Conservation (phyloP, 2,329 filamentous ascomycete genomes). For the Stachybotrys elegans region DNA sequence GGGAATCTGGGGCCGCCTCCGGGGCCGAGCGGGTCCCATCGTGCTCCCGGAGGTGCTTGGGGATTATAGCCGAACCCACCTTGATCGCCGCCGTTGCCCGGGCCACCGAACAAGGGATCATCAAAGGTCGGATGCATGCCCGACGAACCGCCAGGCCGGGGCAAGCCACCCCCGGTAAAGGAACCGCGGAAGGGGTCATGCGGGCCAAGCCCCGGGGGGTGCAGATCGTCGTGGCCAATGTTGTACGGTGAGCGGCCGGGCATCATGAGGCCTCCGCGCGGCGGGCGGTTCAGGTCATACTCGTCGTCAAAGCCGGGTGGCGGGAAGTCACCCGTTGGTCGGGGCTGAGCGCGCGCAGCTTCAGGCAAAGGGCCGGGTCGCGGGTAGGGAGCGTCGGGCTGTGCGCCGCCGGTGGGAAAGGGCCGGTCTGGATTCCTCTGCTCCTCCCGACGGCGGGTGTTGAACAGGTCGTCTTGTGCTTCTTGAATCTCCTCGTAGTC, state of each 20-base stretch:
- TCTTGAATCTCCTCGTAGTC: slow-evolving; percentile 64
- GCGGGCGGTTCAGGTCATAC: slow-evolving; percentile 69
- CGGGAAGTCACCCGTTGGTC: slow-evolving; percentile 67
- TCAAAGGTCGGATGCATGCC: slow-evolving; percentile 98
- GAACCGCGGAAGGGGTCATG: slow-evolving; percentile 72
- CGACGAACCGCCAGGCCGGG: slow-evolving; percentile 55
- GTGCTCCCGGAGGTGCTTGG: slow-evolving; percentile 77
- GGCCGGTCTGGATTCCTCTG: slow-evolving; percentile 26
- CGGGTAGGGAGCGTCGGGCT: slow-evolving; percentile 63
- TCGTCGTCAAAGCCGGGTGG: slow-evolving; percentile 94
- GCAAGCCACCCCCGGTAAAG: slow-evolving; percentile 56
- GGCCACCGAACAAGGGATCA: slow-evolving; percentile 69
- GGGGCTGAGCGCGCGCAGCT: slow-evolving; percentile 51
- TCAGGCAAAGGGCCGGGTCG: slow-evolving; percentile 60
- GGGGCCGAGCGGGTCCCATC: slow-evolving; percentile 84
- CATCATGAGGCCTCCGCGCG: slow-evolving; percentile 21
- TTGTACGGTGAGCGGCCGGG: slow-evolving; percentile 54
- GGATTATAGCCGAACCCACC: slow-evolving; percentile 43
- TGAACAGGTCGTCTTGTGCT: slow-evolving; percentile 34
- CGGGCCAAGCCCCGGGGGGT: slow-evolving; percentile 81
- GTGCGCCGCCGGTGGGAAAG: slow-evolving; percentile 35
- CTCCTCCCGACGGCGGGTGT: slow-evolving; percentile 34
- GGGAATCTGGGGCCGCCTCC: slow-evolving; percentile 47
- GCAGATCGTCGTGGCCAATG: slow-evolving; percentile 81
- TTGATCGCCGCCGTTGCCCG: slow-evolving; percentile 33